phyloP scores from a whole-genome alignment of 768 basidiomycete genomes.

The Chalciporus chontae region DNA sequence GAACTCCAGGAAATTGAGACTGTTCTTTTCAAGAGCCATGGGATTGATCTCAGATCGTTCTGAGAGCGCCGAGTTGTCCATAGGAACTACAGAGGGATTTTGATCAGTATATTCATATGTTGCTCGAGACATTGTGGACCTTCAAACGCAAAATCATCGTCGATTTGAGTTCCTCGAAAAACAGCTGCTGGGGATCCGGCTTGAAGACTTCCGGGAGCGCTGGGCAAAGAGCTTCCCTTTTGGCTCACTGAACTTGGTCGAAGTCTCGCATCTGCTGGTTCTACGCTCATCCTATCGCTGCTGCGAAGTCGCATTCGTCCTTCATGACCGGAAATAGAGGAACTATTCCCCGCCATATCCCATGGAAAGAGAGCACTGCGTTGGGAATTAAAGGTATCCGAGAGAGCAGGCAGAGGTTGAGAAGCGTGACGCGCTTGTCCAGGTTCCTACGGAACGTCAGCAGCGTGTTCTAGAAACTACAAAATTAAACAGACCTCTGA shows the following conservation, averaged over 20 bases:
- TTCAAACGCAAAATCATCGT: conserved; percentile 66
- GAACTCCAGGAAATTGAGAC: conserved; percentile 78
- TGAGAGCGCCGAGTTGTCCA: conserved; percentile 29
- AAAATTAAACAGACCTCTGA: conserved; percentile 54
- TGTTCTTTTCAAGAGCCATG: conserved; percentile 67
- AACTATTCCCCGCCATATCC: conserved; percentile 75
- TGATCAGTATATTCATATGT: conserved; percentile 6
- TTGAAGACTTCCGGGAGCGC: conserved; percentile 41
- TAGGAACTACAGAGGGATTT: conserved; percentile 24
- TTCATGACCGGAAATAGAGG: conserved; percentile 41
- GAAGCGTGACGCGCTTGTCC: conserved; percentile 80
- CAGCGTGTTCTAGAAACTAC: neutral
- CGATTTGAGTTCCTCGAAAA: conserved; percentile 38
- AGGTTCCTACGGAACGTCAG: conserved; percentile 57
- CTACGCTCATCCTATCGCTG: conserved; percentile 47
- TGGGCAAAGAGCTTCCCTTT: conserved; percentile 57
- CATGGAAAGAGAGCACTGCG: conserved; percentile 75
- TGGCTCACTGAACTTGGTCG: conserved; percentile 54
- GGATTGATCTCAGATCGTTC: conserved; percentile 56
- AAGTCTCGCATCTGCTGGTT: conserved; percentile 49
- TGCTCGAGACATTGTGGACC: conserved; percentile 36
- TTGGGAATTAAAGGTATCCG: conserved; percentile 50
- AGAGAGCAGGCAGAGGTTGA: conserved; percentile 46
- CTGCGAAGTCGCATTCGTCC: conserved; percentile 32
- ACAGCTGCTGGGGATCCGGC: conserved; percentile 51